phyloP scores from a whole-genome alignment of 805 yeast genomes.

The Nakazawaea pomicola region DNA sequence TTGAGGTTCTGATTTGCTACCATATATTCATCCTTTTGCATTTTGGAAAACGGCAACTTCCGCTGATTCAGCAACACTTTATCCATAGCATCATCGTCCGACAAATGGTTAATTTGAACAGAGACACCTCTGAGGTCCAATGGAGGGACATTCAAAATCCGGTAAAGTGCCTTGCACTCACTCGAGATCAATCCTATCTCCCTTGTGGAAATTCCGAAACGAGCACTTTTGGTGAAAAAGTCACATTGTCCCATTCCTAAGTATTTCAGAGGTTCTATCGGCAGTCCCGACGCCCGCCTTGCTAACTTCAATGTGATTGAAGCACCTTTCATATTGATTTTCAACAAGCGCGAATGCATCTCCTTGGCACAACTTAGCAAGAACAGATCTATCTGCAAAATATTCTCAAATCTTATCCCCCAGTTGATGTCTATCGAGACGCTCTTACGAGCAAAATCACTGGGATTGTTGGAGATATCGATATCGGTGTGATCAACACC shows the following conservation, averaged over 20 bases:
- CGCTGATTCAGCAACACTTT: constrained; percentile 24
- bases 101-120: constrained; percentile 57
- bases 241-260: constrained; percentile 85
- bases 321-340: constrained; percentile 44
- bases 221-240: constrained; percentile 50
- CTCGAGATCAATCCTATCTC: constrained; percentile 56
- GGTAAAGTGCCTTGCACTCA: constrained; percentile 51
- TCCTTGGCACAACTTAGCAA: constrained; percentile 54
- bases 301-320: constrained; percentile 64
- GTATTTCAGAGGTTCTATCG: constrained; percentile 69
- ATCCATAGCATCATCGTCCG: constrained; percentile 25
- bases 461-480: constrained; percentile 43
- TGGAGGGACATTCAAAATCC: constrained; percentile 56
- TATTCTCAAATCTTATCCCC: constrained; percentile 73
- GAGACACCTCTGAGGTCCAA: constrained; percentile 76
- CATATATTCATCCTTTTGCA: constrained; percentile 9
- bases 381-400: constrained; percentile 61
- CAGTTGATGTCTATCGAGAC: constrained; percentile 86
- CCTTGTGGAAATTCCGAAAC: constrained; percentile 56
- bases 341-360: constrained; percentile 45
- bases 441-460: constrained; percentile 59
- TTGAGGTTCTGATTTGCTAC: no score
- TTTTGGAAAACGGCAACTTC: constrained; percentile 28
- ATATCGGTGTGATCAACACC: constrained; percentile 67
- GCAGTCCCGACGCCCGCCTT: constrained; percentile 59